Evolutionary conservation across 352 stramenopile genomes (phyloP), one percentile per base, ranked within the genome.

Genomic region (Phytophthora fragariae): DNA sequence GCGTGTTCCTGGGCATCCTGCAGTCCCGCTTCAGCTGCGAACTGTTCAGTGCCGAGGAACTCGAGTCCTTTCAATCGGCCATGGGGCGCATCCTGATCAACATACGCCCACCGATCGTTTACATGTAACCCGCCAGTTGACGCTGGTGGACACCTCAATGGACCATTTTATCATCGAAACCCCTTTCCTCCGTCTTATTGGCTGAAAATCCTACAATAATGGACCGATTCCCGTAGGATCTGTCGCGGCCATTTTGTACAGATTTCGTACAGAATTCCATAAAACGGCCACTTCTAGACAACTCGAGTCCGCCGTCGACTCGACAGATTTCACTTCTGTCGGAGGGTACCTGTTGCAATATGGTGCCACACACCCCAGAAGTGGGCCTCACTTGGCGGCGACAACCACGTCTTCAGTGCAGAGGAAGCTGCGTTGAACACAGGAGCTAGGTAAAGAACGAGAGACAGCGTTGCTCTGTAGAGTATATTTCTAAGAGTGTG

Each of bases 21-120:
- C 83, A 96, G 63, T 81, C 83, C 39, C 87, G 87, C 29, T 79
- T 94, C 35, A 79, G 82, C 57, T 92, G 84, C 57, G 76, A 85
- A 59, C 65, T 96, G 31, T 92, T 92, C 69, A 88, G 73, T 50
- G 14, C 78, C 15, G 85, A 91, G 57, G 89, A 96, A 47, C 53
- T 96, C n/a, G 82, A 94, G 69, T 77, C 85, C 8, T 94, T 94
- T 68, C 82, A 92, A 57, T 69, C 89, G 17, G 85, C 87, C 35
- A 94, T 94, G 87, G 84, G 93, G 72, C 84, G 85, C 61, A 85
- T 94, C 62, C 68, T 80, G 63, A 63, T 86, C 39, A 75, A 80
- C 24, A 69, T 86, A 31, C 77, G 15, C 41, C 11, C 41, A 27
- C 24, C 24, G 24, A 27, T 27, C 9, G 35, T 41, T 41, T 12